Evolutionary conservation across 2,329 filamentous ascomycete species (phyloP).

Genomic region (Davidsoniella neocaledoniae): DNA sequence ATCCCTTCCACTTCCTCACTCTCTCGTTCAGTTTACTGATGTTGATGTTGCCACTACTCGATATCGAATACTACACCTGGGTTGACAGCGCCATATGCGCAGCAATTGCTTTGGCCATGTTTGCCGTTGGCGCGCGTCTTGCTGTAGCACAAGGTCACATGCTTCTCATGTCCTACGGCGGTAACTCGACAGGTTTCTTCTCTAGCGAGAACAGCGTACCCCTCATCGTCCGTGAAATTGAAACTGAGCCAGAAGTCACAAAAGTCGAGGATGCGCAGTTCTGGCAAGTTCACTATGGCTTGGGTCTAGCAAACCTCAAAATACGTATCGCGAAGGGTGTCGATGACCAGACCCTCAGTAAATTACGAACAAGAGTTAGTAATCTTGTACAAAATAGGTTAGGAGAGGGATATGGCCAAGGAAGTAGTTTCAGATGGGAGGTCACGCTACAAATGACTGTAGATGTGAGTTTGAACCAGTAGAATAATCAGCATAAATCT

Average conservation of each 20-base stretch:
- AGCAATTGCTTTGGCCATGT: constrained; percentile 75
- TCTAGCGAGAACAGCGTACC: constrained; percentile 34
- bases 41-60: constrained; percentile 65
- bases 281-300: constrained; percentile 95
- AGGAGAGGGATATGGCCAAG: constrained; percentile 72
- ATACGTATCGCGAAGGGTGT: constrained; percentile 48
- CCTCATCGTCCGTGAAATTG: constrained; percentile 70
- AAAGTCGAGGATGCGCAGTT: constrained; percentile 82
- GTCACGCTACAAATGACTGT: constrained; percentile 65
- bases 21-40: constrained; percentile 71
- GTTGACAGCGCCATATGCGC: constrained; percentile 70
- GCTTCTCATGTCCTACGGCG: constrained; percentile 77
- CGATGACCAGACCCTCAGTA: constrained; percentile 54
- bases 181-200: constrained; percentile 13
- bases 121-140: constrained; percentile 65
- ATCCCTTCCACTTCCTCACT: constrained; percentile 89
- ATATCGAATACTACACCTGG: constrained; percentile 57
- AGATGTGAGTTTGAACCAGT: constrained; percentile 14
- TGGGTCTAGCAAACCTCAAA: constrained; percentile 91
- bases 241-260: constrained; percentile 58
- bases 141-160: constrained; percentile 79
- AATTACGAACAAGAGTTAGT: constrained; percentile 58
- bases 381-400: constrained; percentile 71
- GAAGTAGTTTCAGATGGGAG: constrained; percentile 76
- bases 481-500: background rate